These are phyloP conservation scores for Mycoemilia scoparia DNA, from an alignment of 192 early-diverging fungal genomes.

Conservation along the genomic window DNA sequence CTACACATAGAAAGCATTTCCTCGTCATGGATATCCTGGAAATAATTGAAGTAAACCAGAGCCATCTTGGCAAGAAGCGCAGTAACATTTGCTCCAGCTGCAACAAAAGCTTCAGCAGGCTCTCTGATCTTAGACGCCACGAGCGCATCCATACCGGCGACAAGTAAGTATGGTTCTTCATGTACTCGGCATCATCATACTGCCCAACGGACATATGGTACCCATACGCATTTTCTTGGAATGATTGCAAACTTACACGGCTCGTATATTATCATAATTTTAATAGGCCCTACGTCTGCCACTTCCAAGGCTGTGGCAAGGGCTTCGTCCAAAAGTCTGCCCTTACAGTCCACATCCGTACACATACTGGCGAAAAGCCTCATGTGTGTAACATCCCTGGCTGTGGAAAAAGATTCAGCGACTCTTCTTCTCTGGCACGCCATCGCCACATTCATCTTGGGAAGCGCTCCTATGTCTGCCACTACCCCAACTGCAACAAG, in stretches of 20 bases:
- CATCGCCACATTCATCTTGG: conserved; percentile 64
- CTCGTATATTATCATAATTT: no score
- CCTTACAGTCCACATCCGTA: conserved; percentile 60
- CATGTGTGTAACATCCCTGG: conserved; percentile 45
- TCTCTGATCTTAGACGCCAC: conserved; percentile 61
- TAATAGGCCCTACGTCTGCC: conserved; percentile 50
- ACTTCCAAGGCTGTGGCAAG: conserved; percentile 47
- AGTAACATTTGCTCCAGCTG: conserved; percentile 34
- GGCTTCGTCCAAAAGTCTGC: conserved; percentile 74
- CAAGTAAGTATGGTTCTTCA: no score
- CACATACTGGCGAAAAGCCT: conserved; percentile 60
- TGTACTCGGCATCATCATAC: no score
- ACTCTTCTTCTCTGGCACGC: conserved; percentile 57
- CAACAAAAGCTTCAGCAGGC: conserved; percentile 44
- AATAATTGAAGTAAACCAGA: conserved; percentile 12
- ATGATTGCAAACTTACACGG: no score
- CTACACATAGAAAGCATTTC: no score
- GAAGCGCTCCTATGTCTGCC: conserved; percentile 54
- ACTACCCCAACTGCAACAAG: conserved; percentile 26
- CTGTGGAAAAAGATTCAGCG: conserved; percentile 61
- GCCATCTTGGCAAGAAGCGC: conserved; percentile 21
- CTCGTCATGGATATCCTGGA: conserved; percentile 19
- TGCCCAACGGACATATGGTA: no score
- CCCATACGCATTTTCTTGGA: no score
- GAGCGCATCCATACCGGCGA: conserved; percentile 64